These are phyloP conservation scores for Phaeosphaeriaceae sp. DNA, from an alignment of 2,329 filamentous ascomycete species.

Conservation along the genomic window DNA sequence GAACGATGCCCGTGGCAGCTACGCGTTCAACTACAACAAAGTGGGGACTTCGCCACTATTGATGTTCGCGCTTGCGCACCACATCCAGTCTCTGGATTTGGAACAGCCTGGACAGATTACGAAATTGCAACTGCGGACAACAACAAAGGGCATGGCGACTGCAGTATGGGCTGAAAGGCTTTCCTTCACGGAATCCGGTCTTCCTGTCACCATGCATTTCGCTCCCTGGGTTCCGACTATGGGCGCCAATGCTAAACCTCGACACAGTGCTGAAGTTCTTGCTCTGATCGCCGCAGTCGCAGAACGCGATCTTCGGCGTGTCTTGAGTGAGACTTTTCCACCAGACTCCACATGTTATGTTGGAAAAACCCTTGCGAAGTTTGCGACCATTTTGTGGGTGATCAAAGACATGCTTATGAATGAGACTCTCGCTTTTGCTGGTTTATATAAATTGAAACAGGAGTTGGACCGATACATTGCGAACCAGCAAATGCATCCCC, in stretches of 20 bases:
- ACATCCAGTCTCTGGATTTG: conserved; percentile 74
- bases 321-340: conserved; percentile 75
- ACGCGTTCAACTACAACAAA: conserved; percentile 76
- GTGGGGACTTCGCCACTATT: conserved; percentile 71
- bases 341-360: conserved; percentile 91
- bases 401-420: conserved; percentile 65
- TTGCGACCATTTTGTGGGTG: conserved; percentile 54
- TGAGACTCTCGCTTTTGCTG: conserved; percentile 55
- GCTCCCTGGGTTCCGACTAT: conserved; percentile 71
- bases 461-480: conserved; percentile 56
- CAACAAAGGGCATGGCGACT: conserved; percentile 82
- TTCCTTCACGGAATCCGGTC: conserved; percentile 75
- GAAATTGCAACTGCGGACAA: conserved; percentile 71
- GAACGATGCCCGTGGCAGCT: conserved; percentile 64
- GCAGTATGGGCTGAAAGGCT: conserved; percentile 64
- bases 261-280: conserved; percentile 59
- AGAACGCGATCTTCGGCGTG: conserved; percentile 74
- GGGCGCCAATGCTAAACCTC: conserved; percentile 40
- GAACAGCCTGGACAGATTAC: conserved; percentile 58
- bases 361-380: conserved; percentile 63
- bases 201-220: conserved; percentile 78
- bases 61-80: conserved; percentile 90
- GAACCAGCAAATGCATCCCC: conserved; percentile 54
- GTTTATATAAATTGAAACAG: conserved; percentile 57
- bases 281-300: conserved; percentile 67